These are phyloP conservation scores for Irpex rosettiformis DNA, from an alignment of 1,284 basidiomycete genomes.

Conservation along the genomic window DNA sequence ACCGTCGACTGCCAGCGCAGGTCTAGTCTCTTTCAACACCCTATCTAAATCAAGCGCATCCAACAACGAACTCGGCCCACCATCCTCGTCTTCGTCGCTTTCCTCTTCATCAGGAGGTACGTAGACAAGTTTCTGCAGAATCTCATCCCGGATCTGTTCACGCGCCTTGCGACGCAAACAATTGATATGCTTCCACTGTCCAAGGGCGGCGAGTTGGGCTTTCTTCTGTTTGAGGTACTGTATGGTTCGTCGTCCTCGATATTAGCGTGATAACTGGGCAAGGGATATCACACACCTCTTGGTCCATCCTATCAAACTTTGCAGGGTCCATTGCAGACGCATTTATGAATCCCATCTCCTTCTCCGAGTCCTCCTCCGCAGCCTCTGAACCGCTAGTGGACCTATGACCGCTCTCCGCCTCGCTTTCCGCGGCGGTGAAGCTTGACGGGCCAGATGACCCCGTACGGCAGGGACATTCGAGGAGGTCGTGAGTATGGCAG, in stretches of 20 bases:
- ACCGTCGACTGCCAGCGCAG: constrained; percentile 34
- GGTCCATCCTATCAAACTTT: constrained; percentile 47
- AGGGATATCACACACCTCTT: constrained; percentile 50
- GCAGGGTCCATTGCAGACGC: constrained; percentile 67
- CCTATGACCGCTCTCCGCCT: constrained; percentile 10
- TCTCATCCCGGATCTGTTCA: constrained; percentile 56
- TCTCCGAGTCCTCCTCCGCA: constrained; percentile 28
- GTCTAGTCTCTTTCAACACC: constrained; percentile 30
- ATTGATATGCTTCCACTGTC: constrained; percentile 88
- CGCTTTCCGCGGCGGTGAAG: constrained; percentile 19
- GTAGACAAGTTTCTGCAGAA: constrained; percentile 54
- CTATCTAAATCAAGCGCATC: constrained; percentile 43
- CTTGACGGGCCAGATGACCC: constrained; percentile 17
- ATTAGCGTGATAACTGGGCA: too few relatives aligned
- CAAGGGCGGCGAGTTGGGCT: constrained; percentile 76
- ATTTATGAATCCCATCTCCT: constrained; percentile 56
- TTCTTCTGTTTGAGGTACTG: constrained; percentile 75
- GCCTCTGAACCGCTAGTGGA: constrained; percentile 20
- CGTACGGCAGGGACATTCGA: constrained; percentile 68
- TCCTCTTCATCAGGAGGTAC: constrained; percentile 24
- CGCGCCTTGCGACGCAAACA: constrained; percentile 47
- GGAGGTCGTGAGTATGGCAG: constrained; percentile 90
- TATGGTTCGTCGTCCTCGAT: too few relatives aligned
- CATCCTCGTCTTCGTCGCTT: constrained; percentile 8
- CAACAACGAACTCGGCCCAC: constrained; percentile 30